These are phyloP conservation scores for Neurospora sp. DNA, from an alignment of 495 filamentous ascomycete genomes.

Conservation along the genomic window DNA sequence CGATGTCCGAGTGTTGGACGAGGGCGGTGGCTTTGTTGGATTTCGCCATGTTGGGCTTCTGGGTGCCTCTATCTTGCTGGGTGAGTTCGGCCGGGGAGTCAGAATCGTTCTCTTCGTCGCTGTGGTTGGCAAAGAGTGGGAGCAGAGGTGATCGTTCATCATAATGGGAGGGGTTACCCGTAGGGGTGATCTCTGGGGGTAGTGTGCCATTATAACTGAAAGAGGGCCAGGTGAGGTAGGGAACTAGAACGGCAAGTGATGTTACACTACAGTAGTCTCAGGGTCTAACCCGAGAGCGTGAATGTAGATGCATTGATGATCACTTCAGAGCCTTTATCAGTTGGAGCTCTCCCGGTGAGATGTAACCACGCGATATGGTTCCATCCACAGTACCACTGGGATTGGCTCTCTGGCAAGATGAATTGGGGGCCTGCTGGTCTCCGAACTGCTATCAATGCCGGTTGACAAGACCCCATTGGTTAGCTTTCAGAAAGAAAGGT, in stretches of 20 bases:
- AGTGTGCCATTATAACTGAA: not conserved
- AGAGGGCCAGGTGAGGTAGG: not conserved
- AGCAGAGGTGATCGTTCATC: not conserved
- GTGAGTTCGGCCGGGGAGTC: not conserved
- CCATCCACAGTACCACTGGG: not conserved
- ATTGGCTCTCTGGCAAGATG: not conserved
- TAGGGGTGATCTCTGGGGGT: not conserved
- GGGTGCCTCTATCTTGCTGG: not conserved
- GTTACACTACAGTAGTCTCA: not conserved
- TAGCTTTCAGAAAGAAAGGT: not conserved
- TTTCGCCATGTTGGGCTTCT: conserved; percentile 4
- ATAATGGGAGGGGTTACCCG: not conserved
- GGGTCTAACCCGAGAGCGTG: too few species aligned
- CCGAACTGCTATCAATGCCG: not conserved
- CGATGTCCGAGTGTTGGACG: too few species aligned
- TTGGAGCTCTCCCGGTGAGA: not conserved
- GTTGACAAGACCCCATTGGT: not conserved
- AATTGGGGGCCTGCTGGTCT: not conserved
- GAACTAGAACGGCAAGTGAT: not conserved
- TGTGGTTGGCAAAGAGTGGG: not conserved
- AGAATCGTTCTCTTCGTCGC: not conserved
- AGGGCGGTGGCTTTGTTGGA: not conserved
- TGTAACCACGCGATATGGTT: not conserved
- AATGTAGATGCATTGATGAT: not conserved
- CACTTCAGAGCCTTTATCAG: not conserved